Percentiles rank a stretch among this genome's conserved stretches.
phyloP scores from a whole-genome alignment of 768 basidiomycete species.

The Pleurotus tuber-regium region DNA sequence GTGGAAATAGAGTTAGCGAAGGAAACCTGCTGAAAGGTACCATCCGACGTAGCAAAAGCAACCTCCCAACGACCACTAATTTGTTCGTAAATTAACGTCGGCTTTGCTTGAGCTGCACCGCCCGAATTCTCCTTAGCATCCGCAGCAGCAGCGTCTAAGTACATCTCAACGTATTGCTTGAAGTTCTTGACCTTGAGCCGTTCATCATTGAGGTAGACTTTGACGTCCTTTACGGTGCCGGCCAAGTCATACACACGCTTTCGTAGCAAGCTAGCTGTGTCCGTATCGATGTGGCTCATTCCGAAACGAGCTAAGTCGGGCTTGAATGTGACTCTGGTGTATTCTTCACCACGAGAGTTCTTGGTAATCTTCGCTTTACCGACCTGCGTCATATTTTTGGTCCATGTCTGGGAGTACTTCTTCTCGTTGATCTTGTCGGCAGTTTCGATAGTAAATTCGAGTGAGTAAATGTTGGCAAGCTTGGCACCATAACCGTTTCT shows the following conservation, averaged over 20 bases:
- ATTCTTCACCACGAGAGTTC: conserved; percentile 84
- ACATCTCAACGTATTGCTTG: conserved; percentile 96
- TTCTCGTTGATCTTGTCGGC: conserved; percentile 82
- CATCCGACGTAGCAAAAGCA: conserved; percentile 92
- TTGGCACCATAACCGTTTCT: conserved; percentile 99
- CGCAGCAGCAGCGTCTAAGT: conserved; percentile 73
- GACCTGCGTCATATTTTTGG: conserved; percentile 87
- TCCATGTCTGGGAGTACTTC: conserved; percentile 96
- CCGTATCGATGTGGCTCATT: conserved; percentile 88
- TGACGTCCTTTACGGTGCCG: conserved; percentile 90
- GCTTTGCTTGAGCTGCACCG: conserved; percentile 77
- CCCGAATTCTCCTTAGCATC: conserved; percentile 68
- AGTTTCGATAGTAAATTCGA: conserved; percentile 93
- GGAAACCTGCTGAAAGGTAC: conserved; percentile 89
- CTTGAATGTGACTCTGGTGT: conserved; percentile 88
- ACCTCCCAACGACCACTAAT: conserved; percentile 89
- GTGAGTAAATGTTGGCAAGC: conserved; percentile 96
- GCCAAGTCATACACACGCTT: conserved; percentile 98
- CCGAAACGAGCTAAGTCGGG: conserved; percentile 92
- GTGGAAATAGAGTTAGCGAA: conserved; percentile 98
- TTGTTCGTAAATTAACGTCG: conserved; percentile 78
- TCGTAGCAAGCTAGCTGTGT: conserved; percentile 83
- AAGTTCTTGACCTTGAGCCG: conserved; percentile 91
- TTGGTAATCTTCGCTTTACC: conserved; percentile 93
- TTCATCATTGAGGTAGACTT: conserved; percentile 92